Conservation (phyloP, 352 stramenopile genomes). For the Globisporangium parvum region DNA sequence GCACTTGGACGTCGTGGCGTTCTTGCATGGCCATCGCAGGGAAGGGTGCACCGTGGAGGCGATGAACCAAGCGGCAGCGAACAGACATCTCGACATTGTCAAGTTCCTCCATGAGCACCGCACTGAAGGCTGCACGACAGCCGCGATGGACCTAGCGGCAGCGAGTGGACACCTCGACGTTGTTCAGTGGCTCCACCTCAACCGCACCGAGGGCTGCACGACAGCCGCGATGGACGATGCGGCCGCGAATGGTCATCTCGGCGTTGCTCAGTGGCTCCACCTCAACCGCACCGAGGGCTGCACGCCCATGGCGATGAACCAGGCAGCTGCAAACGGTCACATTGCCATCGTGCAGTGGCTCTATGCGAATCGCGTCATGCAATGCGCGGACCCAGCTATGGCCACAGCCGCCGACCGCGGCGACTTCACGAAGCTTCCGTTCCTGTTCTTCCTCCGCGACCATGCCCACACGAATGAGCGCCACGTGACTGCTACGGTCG, state of each 20-base stretch:
- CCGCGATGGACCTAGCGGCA: neutral
- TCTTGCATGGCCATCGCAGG: neutral
- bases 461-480: neutral
- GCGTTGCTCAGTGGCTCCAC: neutral
- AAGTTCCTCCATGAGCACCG: neutral
- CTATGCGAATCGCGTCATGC: neutral
- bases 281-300: neutral
- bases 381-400: neutral
- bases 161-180: neutral
- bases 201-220: neutral
- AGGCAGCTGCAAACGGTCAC: neutral
- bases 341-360: neutral
- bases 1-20: neutral
- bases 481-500: no score
- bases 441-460: neutral
- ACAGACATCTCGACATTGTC: neutral
- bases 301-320: neutral
- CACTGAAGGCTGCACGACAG: neutral
- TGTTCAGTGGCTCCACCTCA: neutral
- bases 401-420: neutral
- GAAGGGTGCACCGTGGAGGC: neutral
- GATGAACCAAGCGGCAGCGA: neutral
- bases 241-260: neutral
- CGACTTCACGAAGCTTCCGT: neutral
- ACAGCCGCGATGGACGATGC: neutral